Evolutionary conservation across 192 early-diverging fungal species (phyloP), one percentile per base, ranked within the genome.

Genomic region (Chytriomyces sp.): DNA sequence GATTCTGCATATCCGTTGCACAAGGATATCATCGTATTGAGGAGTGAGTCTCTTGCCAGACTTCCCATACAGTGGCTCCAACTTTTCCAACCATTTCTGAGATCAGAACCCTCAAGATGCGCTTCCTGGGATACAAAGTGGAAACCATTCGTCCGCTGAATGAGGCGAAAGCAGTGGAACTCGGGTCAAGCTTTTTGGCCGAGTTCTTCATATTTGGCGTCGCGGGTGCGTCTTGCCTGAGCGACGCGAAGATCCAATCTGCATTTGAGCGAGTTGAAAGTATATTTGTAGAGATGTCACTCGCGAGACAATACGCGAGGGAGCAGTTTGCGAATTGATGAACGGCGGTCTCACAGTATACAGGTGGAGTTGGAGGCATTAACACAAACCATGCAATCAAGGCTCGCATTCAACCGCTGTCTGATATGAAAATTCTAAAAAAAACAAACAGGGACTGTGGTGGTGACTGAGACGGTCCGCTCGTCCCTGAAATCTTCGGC

Each of bases 121-220:
- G 66, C 36, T 83, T 85, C 44, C 58, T 83, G 14, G 81, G 81
- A 41, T 81, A 81, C 72, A 78, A 74, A 53, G 41, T 58, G 22
- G 75, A 77, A 32, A 57, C 64, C 3, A 77, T 85, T 61, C 76
- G 75, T 22, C 84, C 84, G 7, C 71, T 85, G 17, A 82, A 79
- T 62, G 84, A 85, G 49, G 75, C 74, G 3, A 58, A 70, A 53
- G 84, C 84, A 10, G 79, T 85, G 7, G 84, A 85, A 72, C 53
- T 71, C 6, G 84, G 84, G 4, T 73, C 84, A 17, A 63, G 52
- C 7, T 81, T 85, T 33, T 61, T 85, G 19, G 55, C 75, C 37
- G 84, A 85, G 73, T 38, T 61, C 32, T 38, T 85, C 22, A 64
- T 85, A 14, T 81, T 85, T 58, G 19, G 61, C 2, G 81, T 85